Evolutionary conservation across 305 asterid species (phyloP), one percentile per base, ranked within the genome.

Genomic region (Salvia sclarea): DNA sequence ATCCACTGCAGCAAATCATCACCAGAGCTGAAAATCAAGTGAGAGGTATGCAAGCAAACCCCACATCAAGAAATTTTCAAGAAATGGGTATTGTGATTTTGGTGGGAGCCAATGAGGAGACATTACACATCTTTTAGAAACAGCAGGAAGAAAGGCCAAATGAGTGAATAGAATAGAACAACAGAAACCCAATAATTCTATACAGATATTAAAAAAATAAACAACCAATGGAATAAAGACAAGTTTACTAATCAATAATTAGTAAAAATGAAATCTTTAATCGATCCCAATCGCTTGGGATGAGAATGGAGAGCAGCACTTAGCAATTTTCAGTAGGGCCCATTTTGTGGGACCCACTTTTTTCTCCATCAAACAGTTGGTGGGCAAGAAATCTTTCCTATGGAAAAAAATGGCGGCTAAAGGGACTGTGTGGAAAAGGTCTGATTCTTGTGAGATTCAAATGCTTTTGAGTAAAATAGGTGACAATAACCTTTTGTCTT

Each of bases 221-320:
- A 18, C 8, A 13, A 2, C 17, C 62, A 24, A 43, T 58, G 14
- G 6, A 13, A 41, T 10, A 16, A 6, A 37, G 28, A 54, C 69
- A 68, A 25, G 31, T 82, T 74, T 76, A 64, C 20, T 64, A 70
- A 61, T 28, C 61, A 68, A 65, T 43, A 44, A 18, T 47, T 48
- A 31, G 65, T 56, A 68, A 71, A 74, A 74, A n/a, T n/a, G n/a
- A n/a, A n/a, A n/a, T n/a, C n/a, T n/a, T n/a, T 28, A 33, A 9
- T 53, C 77, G 78, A 77, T 84, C 81, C 68, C 31, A 38, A 78
- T 77, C 88, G 78, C 79, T 83, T 77, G 14, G 82, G 84, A 73
- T 84, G 89, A 76, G 89, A 79, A 76, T 38, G 60, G 72, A 47
- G 62, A 33, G 54, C n/a, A n/a, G n/a, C n/a, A n/a, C n/a, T n/a